Base-by-base conservation (phyloP, 176 grass and related monocot genomes). In the Rhynchospora breviuscula region DNA sequence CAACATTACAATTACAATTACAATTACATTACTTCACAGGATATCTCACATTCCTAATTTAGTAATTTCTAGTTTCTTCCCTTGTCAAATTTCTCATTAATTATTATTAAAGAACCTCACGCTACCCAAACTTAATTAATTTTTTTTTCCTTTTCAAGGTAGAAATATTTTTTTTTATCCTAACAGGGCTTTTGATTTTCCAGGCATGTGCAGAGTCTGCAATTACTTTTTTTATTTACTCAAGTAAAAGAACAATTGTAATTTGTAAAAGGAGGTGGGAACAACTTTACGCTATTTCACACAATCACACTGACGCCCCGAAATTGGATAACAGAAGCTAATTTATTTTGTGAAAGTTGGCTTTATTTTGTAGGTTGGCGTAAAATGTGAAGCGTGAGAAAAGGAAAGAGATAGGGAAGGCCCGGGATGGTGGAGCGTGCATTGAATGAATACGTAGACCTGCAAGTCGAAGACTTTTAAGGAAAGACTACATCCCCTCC, bases 41-140 rank as follows among this genome's bases (percentile, higher is more conserved):
- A 26, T 56, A 21, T 23, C 23, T 77, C 35, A 40, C 2, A 40
- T 40, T 5, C 3, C 35, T 4, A 3, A 40, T 40, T 4, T 40
- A n/a, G n/a, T n/a, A n/a, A n/a, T 40, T 5, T 40, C 35, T 4
- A 3, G 3, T 40, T 4, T 40, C 35, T 40, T 40, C 35, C 4
- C 10, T 56, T 77, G 73, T 49, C 49, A 56, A 77, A 53, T 77
- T 77, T 77, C 45, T 49, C 8, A 73, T 73, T 51, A 73, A 73
- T 73, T 73, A 47, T 73, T 10, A 21, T 21, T 40, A 4, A 47
- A 21, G 2, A 21, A 4, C 18, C 40, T 71, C 40, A 46, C 67
- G 43, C 67, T 10, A 10, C 19, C 46, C 7, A 46, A 73, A 51
- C 11, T 73, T 49, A 10, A 40, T 67, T 67, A 3, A 40, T 67